Evolutionary conservation across 2,329 filamentous ascomycete species (phyloP), one percentile per base, ranked within the genome.

Genomic region (Hypomyces perniciosus): DNA sequence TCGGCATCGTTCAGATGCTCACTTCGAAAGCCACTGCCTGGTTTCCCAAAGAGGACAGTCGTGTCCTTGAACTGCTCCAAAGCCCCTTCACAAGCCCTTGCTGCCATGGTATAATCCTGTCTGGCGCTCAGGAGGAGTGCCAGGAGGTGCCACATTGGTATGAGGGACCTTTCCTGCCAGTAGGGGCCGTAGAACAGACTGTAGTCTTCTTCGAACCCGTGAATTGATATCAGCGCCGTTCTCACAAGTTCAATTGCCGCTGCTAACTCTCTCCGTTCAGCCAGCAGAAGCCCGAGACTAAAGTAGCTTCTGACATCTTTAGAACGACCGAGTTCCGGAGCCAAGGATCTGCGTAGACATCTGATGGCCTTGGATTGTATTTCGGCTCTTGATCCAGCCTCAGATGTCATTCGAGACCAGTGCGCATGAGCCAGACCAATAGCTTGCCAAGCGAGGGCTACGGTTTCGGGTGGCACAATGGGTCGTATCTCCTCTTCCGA

Each of bases 91-190:
- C 91, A 97, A 31, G 90, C 86, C 61, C 85, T 84, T 29, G 82
- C 79, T 2, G 93, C 91, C 66, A 88, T 86, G 45, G 81, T 73
- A 60, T 88, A 95, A 56, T 96, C 90, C 57, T 95, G 87, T 56
- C 88, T 84, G 1, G 90, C 89, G 57, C 89, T 96, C 30, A 97
- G 72, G 26, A 97, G 75, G 27, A 99, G 76, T 0, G 90, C 85
- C 43, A 99, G 77, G 12, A 99, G 76, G 72, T 99, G 93, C 91
- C 93, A 96, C 27, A 96, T 70, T 2, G 91, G 85, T 27, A 97
- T 83, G 33, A 85, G 69, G 6, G 79, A 77, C 43, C 81, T 75
- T 63, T 90, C 84, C 50, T 81, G 77, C 78, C 77, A 82, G 57
- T 77, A 80, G 2, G 73, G 72, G 0, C 76, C 75, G 45, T 73